A percentile compares a stretch with the other conserved stretches of the same genome.
These are phyloP conservation scores for Claviceps maximensis DNA, from an alignment of 2,329 filamentous ascomycete species.

Conservation along the genomic window DNA sequence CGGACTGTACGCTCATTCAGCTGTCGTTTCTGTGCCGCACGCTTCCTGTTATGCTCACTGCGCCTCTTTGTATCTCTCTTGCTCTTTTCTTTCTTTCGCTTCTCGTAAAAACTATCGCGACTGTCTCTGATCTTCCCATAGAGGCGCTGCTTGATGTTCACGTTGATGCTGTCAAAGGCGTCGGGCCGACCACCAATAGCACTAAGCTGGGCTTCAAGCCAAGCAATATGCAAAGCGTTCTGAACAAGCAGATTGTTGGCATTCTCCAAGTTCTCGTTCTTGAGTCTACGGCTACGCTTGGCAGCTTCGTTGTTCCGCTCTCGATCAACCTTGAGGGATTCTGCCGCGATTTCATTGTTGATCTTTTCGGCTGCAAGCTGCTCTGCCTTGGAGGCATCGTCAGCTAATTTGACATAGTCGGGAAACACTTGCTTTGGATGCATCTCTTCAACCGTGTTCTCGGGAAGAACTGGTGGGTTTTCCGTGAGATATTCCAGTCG, in stretches of 20 bases:
- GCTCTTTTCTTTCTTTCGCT: constrained; percentile 1
- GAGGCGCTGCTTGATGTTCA: neutral
- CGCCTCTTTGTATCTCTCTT: neutral
- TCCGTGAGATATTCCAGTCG: neutral
- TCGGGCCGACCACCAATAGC: constrained; percentile 3
- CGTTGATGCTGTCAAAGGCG: neutral
- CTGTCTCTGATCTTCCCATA: neutral
- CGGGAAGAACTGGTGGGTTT: constrained; percentile 17
- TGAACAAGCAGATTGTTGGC: constrained; percentile 8
- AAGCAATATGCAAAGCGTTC: constrained; percentile 3
- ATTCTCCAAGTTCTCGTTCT: constrained; percentile 7
- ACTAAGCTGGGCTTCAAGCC: constrained; percentile 4
- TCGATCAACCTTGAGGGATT: constrained; percentile 15
- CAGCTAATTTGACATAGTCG: constrained; percentile 10
- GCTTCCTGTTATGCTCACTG: constrained; percentile 1
- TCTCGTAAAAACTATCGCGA: neutral
- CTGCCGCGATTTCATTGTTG: constrained; percentile 16
- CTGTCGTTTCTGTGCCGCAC: constrained; percentile 2
- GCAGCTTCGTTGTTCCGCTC: constrained; percentile 26
- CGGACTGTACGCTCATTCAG: constrained; percentile 4
- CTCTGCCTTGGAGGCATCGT: neutral
- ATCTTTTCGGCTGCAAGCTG: constrained; percentile 7
- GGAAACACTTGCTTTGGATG: constrained; percentile 14
- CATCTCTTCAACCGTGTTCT: constrained; percentile 13
- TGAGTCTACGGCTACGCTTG: constrained; percentile 19